phyloP scores from a whole-genome alignment of 2,329 filamentous ascomycete genomes.

The Pyrenophora seminiperda region DNA sequence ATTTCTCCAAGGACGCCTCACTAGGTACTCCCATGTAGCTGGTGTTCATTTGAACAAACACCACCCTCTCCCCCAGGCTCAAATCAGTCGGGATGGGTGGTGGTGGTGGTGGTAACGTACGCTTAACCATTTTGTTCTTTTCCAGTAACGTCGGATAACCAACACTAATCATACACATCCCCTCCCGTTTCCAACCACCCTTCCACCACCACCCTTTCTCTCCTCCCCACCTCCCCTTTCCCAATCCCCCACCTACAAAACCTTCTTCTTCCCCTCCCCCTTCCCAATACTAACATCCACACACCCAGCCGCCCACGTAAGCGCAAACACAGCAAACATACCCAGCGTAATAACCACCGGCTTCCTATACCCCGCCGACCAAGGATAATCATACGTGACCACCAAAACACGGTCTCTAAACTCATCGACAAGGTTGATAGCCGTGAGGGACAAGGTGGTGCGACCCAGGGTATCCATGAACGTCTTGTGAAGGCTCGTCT shows the following conservation, averaged over 20 bases:
- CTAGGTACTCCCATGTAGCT: no score
- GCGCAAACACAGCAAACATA: conserved; percentile 73
- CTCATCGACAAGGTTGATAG: conserved; percentile 88
- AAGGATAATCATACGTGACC: conserved; percentile 85
- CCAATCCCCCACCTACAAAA: no score
- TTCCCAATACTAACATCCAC: conserved; percentile 81
- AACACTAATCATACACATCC: conserved; percentile 1
- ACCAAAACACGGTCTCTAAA: conserved; percentile 81
- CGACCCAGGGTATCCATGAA: conserved; percentile 94
- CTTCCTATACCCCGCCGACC: conserved; percentile 77
- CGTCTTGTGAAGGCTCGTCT: conserved; percentile 74
- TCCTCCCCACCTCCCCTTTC: neutral
- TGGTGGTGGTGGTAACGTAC: no score
- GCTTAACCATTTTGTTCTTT: no score
- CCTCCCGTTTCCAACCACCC: no score
- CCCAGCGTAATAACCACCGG: conserved; percentile 80
- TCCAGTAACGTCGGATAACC: no score
- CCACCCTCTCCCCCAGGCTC: no score
- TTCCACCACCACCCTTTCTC: neutral
- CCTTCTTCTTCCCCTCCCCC: conserved; percentile 60
- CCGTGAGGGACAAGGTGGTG: conserved; percentile 78
- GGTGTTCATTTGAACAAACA: no score
- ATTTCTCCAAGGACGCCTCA: no score
- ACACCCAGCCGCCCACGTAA: conserved; percentile 75
- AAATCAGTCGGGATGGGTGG: no score